These are phyloP conservation scores for Chrysanthemum makinoi DNA, from an alignment of 129 eudicot genomes.

Conservation along the genomic window DNA sequence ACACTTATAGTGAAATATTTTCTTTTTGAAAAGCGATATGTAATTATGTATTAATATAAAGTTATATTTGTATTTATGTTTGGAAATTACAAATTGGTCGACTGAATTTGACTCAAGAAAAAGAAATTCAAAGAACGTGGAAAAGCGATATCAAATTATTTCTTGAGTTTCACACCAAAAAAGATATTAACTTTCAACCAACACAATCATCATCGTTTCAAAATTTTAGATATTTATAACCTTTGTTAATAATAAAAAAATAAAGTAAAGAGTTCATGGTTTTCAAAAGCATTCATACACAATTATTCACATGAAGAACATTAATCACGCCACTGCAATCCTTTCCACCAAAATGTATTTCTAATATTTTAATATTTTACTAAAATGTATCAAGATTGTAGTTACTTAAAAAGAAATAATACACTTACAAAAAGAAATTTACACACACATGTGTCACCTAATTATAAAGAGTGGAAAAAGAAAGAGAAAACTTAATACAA, in stretches of 20 bases:
- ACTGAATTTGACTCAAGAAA: slow-evolving; percentile 29
- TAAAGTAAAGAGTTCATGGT: slow-evolving; percentile 1
- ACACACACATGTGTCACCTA: no score
- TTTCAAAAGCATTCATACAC: slow-evolving; percentile 30
- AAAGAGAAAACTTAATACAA: no score
- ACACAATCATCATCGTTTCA: slow-evolving; percentile 36
- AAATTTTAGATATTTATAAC: not conserved
- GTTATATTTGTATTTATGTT: not conserved
- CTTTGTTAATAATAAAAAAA: slow-evolving; percentile 16
- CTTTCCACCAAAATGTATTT: not conserved
- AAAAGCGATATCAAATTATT: slow-evolving; percentile 32
- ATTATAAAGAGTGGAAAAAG: no score
- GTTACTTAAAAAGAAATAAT: no score
- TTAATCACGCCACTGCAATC: slow-evolving; percentile 12
- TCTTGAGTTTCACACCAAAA: slow-evolving; percentile 40
- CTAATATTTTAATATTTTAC: not conserved
- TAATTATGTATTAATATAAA: no score
- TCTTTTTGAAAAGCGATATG: not conserved
- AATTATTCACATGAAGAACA: slow-evolving; percentile 33
- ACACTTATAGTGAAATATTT: not conserved
- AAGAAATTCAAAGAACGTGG: slow-evolving; percentile 5
- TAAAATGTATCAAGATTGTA: no score
- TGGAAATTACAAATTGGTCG: not conserved
- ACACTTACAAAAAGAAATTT: no score
- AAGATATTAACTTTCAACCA: slow-evolving; percentile 37